A percentile compares a stretch with the other conserved stretches of the same genome.
These are phyloP conservation scores for Fistulifera pelliculosa DNA, from an alignment of 108 stramenopile genomes.

Conservation along the genomic window DNA sequence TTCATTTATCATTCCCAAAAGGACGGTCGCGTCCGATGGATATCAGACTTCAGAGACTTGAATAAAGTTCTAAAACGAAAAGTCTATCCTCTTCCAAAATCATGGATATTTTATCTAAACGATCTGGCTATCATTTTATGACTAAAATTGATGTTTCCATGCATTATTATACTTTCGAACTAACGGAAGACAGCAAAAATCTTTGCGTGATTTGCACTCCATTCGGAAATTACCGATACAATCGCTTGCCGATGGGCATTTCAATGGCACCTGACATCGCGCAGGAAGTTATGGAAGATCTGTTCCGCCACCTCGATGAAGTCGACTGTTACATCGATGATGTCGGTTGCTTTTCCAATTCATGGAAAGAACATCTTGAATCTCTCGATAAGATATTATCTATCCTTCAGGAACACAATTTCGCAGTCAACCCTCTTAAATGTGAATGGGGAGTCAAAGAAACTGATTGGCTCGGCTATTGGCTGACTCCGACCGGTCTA, in stretches of 20 bases:
- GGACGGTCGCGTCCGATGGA: constrained; percentile 5
- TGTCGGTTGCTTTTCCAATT: constrained; percentile 19
- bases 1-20: constrained; percentile 30
- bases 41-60: constrained; percentile 21
- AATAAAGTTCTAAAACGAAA: constrained; percentile 17
- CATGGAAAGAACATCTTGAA: constrained; percentile 24
- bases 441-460: constrained; percentile 41
- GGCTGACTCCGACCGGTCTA: constrained; percentile 32
- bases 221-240: constrained; percentile 32
- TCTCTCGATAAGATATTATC: constrained; percentile 8
- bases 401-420: no score
- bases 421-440: constrained; percentile 48
- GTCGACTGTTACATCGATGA: constrained; percentile 40
- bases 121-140: no score
- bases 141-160: constrained; percentile 20
- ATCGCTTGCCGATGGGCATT: constrained; percentile 35
- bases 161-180: constrained; percentile 24
- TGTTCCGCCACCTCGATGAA: constrained; percentile 18
- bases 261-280: constrained; percentile 33
- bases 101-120: no score
- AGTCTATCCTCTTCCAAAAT: constrained; percentile 11
- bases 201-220: constrained; percentile 28
- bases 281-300: no score
- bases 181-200: constrained; percentile 10
- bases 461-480: no score